Evolutionary conservation across 768 basidiomycete genomes (phyloP), one percentile per base, ranked within the genome.

Genomic region (Piloderma croceum): DNA sequence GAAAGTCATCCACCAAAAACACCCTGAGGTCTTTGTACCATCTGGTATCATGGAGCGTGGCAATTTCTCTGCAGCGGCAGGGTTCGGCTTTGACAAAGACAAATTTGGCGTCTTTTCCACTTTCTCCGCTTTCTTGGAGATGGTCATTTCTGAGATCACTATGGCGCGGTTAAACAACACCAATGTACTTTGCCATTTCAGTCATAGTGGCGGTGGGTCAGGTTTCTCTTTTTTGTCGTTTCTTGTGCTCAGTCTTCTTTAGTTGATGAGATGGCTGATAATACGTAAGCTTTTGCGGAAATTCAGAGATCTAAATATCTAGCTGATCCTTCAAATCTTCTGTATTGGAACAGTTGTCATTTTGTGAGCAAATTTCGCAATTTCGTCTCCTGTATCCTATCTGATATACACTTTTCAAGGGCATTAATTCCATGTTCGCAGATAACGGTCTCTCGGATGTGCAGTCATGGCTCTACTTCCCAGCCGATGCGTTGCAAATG

Each of bases 111-210:
- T 90, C 41, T 89, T 89, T 68, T 88, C 87, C 19, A 91, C 90
- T 4, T 92, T 92, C 67, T 86, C 84, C 36, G 89, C 90, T 3
- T 92, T 92, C 73, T 70, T 90, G 43, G 90, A 92, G 73, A 91
- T 91, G 90, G 70, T 86, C 36, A 61, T 92, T 39, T 90, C 87
- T 4, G 90, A 92, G 60, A 66, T 90, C 38, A 91, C 90, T 9
- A 92, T 91, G 90, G 90, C 90, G n/a, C 77, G 90, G 39, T 61
- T 92, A 58, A 92, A 92, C 61, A 73, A 84, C 51, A 86, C 85
- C 69, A 92, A 91, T 54, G 81, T 91, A 7, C 74, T 92, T 18
- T 82, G 73, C 53, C 90, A 92, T 64, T 92, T 90, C 68, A 90
- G 88, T 18, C 90, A 92, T 63, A 82, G 88, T 18, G 90, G 89